Conservation (phyloP, 129 eudicot species). For the Flaveria trinervia region DNA sequence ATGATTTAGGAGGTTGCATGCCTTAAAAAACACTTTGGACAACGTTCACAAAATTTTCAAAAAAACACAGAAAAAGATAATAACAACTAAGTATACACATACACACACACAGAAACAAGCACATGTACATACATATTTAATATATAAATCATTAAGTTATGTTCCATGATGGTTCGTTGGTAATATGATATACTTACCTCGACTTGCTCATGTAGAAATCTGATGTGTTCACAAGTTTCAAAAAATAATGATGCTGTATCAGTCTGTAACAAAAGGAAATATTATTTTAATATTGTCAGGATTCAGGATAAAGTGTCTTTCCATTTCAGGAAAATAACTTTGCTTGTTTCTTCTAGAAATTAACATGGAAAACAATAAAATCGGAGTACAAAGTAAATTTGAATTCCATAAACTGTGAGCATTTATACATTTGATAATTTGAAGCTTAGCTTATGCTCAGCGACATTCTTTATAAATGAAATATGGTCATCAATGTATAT, state of each 20-base stretch:
- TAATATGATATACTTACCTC: constrained; percentile 4
- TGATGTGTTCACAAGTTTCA: neutral
- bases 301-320: constrained; percentile 1
- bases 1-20: neutral
- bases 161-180: neutral
- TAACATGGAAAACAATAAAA: neutral
- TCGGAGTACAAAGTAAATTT: neutral
- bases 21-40: neutral
- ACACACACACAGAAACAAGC: neutral
- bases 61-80: no score
- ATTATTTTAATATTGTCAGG: neutral
- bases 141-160: neutral
- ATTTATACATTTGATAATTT: neutral
- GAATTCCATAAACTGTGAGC: neutral
- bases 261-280: neutral
- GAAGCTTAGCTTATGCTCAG: neutral
- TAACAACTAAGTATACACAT: neutral
- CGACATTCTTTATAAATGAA: neutral
- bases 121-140: neutral
- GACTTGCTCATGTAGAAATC: neutral
- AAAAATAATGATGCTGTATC: neutral
- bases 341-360: neutral
- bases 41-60: no score
- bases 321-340: neutral
- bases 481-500: neutral